Percentiles rank a stretch among this genome's conserved stretches.
phyloP scores from a whole-genome alignment of 148 eudicot species.

The Vaccinium macrocarpon region DNA sequence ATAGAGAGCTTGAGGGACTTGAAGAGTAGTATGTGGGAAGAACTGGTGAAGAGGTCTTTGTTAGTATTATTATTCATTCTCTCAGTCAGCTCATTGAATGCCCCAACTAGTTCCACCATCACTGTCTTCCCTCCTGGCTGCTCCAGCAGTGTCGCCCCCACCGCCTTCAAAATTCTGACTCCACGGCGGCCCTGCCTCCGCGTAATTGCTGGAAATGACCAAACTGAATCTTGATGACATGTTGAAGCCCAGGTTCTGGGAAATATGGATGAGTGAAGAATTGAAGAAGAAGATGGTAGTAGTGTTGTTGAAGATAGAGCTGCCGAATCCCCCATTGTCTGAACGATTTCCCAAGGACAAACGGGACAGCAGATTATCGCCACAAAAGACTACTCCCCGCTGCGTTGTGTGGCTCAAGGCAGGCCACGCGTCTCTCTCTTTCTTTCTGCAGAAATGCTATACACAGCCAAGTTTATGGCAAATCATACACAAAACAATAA shows the following conservation, averaged over 20 bases:
- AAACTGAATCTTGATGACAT: neutral
- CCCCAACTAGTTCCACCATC: slow-evolving; percentile 79
- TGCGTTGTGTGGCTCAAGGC: neutral
- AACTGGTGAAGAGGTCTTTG: slow-evolving; percentile 41
- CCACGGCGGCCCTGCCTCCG: slow-evolving; percentile 9
- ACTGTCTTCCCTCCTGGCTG: slow-evolving; percentile 93
- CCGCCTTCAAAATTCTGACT: neutral
- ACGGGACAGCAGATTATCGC: neutral
- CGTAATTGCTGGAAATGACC: neutral
- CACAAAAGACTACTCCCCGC: neutral
- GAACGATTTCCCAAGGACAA: neutral
- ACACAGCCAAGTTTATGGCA: accelerated
- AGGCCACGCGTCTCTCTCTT: neutral
- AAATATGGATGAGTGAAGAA: slow-evolving; percentile 3
- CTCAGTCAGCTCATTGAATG: slow-evolving; percentile 70
- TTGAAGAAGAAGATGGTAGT: neutral
- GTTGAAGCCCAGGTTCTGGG: slow-evolving; percentile 11
- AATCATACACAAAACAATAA: no score
- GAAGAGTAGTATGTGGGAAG: slow-evolving; percentile 62
- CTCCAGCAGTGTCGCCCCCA: slow-evolving; percentile 28
- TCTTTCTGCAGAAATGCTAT: no score
- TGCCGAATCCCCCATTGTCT: neutral
- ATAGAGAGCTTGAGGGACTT: slow-evolving; percentile 70
- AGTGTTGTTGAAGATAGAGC: neutral
- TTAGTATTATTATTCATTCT: slow-evolving; percentile 39